Evolutionary conservation across 257 asterid species (phyloP).

Genomic region (Salvia splendens): DNA sequence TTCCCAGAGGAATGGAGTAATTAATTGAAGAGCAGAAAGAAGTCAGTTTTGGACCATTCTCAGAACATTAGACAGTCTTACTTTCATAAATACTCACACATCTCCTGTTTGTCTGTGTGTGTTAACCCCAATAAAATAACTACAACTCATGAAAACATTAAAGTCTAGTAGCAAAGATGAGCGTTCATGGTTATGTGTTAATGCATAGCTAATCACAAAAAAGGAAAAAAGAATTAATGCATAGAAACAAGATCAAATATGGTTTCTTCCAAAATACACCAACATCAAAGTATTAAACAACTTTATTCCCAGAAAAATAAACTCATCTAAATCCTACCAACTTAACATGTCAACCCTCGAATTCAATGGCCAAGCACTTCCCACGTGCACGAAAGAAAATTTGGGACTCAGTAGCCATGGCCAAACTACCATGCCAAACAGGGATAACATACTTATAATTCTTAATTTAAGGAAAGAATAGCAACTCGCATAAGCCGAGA

Average conservation of each 20-base stretch:
- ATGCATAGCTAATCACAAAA: no score
- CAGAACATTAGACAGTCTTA: no score
- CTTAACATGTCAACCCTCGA: conserved; percentile 31
- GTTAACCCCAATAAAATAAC: no score
- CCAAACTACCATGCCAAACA: conserved; percentile 27
- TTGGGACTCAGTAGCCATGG: conserved; percentile 20
- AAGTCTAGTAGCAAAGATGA: no score
- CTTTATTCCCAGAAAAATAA: conserved; percentile 35
- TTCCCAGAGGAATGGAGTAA: no score
- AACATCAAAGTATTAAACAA: conserved; percentile 16
- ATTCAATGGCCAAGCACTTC: conserved; percentile 33
- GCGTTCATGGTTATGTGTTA: no score
- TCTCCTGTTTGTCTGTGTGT: no score
- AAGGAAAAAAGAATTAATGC: no score
- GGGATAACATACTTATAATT: conserved; percentile 27
- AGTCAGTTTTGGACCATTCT: no score
- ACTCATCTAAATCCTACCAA: conserved; percentile 40
- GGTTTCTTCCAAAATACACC: conserved; percentile 27
- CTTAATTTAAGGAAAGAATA: conserved; percentile 26
- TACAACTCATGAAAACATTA: no score
- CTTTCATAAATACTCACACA: no score
- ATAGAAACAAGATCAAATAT: conserved; percentile 18
- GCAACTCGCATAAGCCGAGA: neutral
- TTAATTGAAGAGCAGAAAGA: no score
- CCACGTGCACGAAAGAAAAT: conserved; percentile 22